Conservation (phyloP, 495 filamentous ascomycete species). For the Penicillium desertorum region DNA sequence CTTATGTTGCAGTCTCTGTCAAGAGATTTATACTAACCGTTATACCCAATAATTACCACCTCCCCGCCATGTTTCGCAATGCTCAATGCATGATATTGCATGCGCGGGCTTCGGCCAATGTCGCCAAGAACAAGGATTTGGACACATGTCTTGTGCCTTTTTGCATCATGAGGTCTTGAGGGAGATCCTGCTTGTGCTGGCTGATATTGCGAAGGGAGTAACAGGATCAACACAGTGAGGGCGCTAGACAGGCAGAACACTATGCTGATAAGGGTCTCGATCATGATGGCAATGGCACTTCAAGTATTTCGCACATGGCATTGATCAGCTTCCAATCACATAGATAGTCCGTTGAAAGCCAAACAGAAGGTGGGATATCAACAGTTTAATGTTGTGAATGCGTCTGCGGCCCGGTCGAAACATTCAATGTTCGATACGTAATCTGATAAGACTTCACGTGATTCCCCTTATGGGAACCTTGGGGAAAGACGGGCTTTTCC, state of each 20-base stretch:
- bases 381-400: neutral
- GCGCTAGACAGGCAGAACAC: conserved; percentile 52
- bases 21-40: conserved; percentile 50
- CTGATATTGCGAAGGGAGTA: conserved; percentile 53
- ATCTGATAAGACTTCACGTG: conserved; percentile 12
- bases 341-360: neutral
- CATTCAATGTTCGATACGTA: conserved; percentile 1
- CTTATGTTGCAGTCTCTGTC: neutral
- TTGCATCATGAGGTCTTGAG: conserved; percentile 9
- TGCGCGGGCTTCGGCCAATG: conserved; percentile 92
- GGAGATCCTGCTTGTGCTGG: conserved; percentile 15
- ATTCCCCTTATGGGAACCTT: conserved; percentile 11
- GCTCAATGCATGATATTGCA: conserved; percentile 98
- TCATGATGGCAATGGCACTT: conserved; percentile 30
- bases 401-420: neutral
- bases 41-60: conserved; percentile 86
- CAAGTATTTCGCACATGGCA: neutral
- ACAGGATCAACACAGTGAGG: conserved; percentile 49
- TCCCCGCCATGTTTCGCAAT: conserved; percentile 78
- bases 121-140: conserved; percentile 97
- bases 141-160: conserved; percentile 44
- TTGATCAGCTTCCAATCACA: neutral
- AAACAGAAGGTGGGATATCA: neutral
- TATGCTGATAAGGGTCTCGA: conserved; percentile 42
- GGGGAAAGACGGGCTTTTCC: conserved; percentile 1